Evolutionary conservation across 495 filamentous ascomycete genomes (phyloP).

Genomic region (Annulohypoxylon moriforme): DNA sequence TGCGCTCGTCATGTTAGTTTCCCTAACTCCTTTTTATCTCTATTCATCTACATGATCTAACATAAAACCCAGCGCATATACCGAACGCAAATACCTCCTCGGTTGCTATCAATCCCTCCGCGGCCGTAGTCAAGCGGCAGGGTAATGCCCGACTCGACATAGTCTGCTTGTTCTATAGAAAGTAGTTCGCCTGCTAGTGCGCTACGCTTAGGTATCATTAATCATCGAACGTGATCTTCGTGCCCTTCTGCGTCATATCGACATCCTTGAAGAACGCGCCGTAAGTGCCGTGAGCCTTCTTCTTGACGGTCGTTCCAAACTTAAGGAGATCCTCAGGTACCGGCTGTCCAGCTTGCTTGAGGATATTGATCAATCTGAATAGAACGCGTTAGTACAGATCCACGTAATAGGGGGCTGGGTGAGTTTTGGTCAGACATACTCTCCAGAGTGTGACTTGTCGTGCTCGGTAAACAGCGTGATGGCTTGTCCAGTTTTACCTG

Average conservation of each 20-base stretch:
- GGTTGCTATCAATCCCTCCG: slow-evolving; percentile 59
- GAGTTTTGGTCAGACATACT: slow-evolving; percentile 64
- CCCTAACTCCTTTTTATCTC: slow-evolving; percentile 3
- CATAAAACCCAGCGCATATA: slow-evolving; percentile 60
- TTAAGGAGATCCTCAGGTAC: slow-evolving; percentile 90
- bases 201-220: slow-evolving; percentile 39
- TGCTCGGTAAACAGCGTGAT: slow-evolving; percentile 95
- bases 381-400: slow-evolving; percentile 13
- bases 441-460: slow-evolving; percentile 88
- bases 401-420: not conserved
- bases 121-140: slow-evolving; percentile 40
- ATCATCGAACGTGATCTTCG: slow-evolving; percentile 93
- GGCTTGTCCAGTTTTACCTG: slow-evolving; percentile 87
- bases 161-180: slow-evolving; percentile 7
- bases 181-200: not conserved
- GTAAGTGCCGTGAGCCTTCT: slow-evolving; percentile 93
- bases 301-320: slow-evolving; percentile 98
- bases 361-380: slow-evolving; percentile 81
- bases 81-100: slow-evolving; percentile 69
- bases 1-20: slow-evolving; percentile 69
- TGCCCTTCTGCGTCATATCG: slow-evolving; percentile 80
- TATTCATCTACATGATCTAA: slow-evolving; percentile 34
- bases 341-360: slow-evolving; percentile 86
- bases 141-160: slow-evolving; percentile 11
- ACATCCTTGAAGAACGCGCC: slow-evolving; percentile 91